Percentiles rank a stretch among this genome's conserved stretches.
Evolutionary conservation across 208 protist species (phyloP).

Genomic region (Herpetomonas samuelpessoai): DNA sequence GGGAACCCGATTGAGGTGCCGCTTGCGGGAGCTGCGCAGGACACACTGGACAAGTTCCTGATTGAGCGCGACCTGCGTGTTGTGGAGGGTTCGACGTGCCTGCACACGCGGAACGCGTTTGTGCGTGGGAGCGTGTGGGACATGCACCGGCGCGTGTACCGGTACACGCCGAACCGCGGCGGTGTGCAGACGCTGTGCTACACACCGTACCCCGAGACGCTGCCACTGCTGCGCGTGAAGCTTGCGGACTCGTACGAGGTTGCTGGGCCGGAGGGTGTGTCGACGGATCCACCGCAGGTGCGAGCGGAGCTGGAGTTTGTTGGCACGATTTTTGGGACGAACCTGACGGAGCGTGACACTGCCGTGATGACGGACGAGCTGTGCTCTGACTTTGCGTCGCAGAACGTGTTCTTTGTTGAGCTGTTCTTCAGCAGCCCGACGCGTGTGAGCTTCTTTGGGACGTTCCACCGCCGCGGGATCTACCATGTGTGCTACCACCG

Average conservation of each 20-base stretch:
- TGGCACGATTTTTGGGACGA: constrained; percentile 74
- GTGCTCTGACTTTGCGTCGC: constrained; percentile 65
- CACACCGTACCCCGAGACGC: constrained; percentile 53
- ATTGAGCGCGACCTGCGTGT: constrained; percentile 48
- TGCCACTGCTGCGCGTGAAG: constrained; percentile 57
- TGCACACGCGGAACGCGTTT: constrained; percentile 56
- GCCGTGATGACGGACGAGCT: constrained; percentile 67
- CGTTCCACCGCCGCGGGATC: constrained; percentile 58
- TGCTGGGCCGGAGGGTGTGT: constrained; percentile 64
- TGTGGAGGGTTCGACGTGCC: constrained; percentile 68
- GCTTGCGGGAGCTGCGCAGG: constrained; percentile 19
- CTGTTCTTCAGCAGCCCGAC: constrained; percentile 66
- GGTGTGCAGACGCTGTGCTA: constrained; percentile 69
- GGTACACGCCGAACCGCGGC: constrained; percentile 61
- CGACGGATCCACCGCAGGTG: constrained; percentile 68
- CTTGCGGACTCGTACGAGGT: constrained; percentile 61
- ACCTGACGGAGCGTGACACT: constrained; percentile 69
- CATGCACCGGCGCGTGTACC: constrained; percentile 30
- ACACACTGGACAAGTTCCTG: constrained; percentile 30
- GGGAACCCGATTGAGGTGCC: constrained; percentile 55
- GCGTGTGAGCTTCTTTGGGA: constrained; percentile 62
- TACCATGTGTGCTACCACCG: constrained; percentile 80
- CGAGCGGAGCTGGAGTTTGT: constrained; percentile 69
- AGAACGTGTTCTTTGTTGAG: constrained; percentile 61
- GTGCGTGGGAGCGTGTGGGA: constrained; percentile 65